Evolutionary conservation across 2,329 filamentous ascomycete genomes (phyloP), one percentile per base, ranked within the genome.

Genomic region (Penicillium sp.): DNA sequence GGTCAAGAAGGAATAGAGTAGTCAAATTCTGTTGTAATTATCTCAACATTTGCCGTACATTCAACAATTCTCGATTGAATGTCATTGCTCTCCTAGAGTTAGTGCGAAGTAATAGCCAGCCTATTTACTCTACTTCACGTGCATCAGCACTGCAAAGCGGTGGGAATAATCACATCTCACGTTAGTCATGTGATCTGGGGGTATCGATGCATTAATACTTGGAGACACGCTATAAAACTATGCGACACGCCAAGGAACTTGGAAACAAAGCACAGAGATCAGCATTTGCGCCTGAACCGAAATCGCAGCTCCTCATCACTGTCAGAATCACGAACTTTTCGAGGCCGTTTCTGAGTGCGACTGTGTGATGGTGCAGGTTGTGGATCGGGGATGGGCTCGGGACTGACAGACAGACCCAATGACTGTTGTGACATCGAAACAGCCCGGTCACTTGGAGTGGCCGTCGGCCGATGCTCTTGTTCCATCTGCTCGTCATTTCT

Each of bases 231-330:
- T 59, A 41, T 45, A 31, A 37, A 48, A 22, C 40, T 40, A 49
- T 43, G 25, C 42, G 48, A 55, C 3, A 49, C 9, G 2, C 4
- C 22, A 15, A 7, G 15, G 9, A 49, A 41, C 4, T 23, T 6
- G 3, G 33, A 12, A n/a, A 12, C 22, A 22, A n/a, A 23, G 9
- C 25, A 18, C 29, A 8, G 12, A 48, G 2, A 22, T 53, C 64
- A 67, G 5, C 75, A 73, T 64, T 76, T 76, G 56, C 79, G 73
- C 60, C 78, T 77, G 61, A 85, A 85, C 52, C 80, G 76, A 62
- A 84, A 83, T 29, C 80, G 81, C 55, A 79, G 73, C 59, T 81
- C 81, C 63, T 85, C 82, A 26, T 84, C 83, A 64, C 83, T 82
- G 43, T 83, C 83, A 41, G 79, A 81, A 31, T 81, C 80, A 6